phyloP scores from a whole-genome alignment of 257 asterid species.

The Echium plantagineum region DNA sequence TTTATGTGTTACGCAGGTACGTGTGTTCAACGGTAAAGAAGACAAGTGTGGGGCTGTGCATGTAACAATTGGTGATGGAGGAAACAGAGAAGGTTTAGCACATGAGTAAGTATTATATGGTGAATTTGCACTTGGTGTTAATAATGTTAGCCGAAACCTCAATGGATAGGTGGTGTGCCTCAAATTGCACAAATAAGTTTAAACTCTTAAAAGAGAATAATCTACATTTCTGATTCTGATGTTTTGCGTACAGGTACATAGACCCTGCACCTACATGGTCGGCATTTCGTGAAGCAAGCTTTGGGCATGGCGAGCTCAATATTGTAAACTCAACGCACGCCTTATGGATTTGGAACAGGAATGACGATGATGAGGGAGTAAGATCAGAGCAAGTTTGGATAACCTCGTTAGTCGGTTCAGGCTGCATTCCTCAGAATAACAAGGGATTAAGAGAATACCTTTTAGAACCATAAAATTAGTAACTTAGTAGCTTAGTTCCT shows the following conservation, averaged over 20 bases:
- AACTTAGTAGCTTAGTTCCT: neutral
- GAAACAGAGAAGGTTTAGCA: conserved; percentile 89
- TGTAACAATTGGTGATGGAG: conserved; percentile 94
- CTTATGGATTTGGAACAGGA: conserved; percentile 94
- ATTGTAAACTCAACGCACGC: conserved; percentile 68
- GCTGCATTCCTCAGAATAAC: conserved; percentile 31
- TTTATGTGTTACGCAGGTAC: conserved; percentile 36
- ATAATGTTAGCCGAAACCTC: neutral
- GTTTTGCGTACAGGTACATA: conserved; percentile 32
- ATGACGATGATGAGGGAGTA: conserved; percentile 72
- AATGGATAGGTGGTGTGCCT: neutral
- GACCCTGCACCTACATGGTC: conserved; percentile 76
- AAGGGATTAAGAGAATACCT: conserved; percentile 26
- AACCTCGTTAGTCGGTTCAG: conserved; percentile 43
- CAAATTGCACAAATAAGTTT: neutral
- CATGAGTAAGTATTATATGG: conserved; percentile 30
- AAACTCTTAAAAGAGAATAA: neutral
- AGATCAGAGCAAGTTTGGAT: conserved; percentile 65
- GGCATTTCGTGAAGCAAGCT: conserved; percentile 85
- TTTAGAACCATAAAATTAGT: conserved; percentile 16
- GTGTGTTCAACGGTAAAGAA: conserved; percentile 41
- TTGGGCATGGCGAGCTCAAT: conserved; percentile 84
- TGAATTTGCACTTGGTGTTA: neutral
- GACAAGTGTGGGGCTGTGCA: conserved; percentile 79
- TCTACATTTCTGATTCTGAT: neutral